phyloP scores from a whole-genome alignment of 2,329 filamentous ascomycete genomes.

The Monosporascus cannonballus region DNA sequence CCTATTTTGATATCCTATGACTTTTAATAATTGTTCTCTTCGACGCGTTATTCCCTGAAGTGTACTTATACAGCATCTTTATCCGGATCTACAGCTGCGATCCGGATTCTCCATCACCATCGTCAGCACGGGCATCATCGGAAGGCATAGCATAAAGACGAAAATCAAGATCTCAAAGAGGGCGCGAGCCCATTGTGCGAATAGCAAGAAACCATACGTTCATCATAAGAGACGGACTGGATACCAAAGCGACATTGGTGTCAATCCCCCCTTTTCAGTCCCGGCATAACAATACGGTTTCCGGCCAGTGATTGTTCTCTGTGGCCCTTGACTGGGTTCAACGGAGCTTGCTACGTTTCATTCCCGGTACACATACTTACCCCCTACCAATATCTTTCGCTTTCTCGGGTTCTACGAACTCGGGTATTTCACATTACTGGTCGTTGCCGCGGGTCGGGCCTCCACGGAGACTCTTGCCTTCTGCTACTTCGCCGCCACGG shows the following conservation, averaged over 20 bases:
- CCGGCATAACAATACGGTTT: constrained; percentile 15
- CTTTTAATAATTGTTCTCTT: neutral
- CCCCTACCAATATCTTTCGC: neutral
- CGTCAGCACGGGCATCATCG: neutral
- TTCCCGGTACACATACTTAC: constrained; percentile 8
- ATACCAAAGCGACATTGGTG: constrained; percentile 12
- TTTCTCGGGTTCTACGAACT: neutral
- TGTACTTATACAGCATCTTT: neutral
- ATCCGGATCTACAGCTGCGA: neutral
- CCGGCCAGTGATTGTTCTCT: constrained; percentile 1
- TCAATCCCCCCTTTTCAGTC: constrained; percentile 1
- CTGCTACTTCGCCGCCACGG: neutral
- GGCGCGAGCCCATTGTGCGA: constrained; percentile 19
- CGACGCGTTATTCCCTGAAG: neutral
- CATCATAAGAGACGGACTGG: constrained; percentile 14
- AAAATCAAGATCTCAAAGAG: constrained; percentile 16
- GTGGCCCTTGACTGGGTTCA: constrained; percentile 4
- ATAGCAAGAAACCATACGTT: constrained; percentile 7
- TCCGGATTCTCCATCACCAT: neutral
- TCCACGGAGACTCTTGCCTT: constrained; percentile 3
- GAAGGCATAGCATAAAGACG: constrained; percentile 7
- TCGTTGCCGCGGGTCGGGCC: constrained; percentile 12
- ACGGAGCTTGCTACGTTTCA: constrained; percentile 3
- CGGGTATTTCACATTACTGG: neutral
- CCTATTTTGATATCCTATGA: neutral